Conservation (phyloP, 306 rosid genomes). For the Arachis hypogaea region DNA sequence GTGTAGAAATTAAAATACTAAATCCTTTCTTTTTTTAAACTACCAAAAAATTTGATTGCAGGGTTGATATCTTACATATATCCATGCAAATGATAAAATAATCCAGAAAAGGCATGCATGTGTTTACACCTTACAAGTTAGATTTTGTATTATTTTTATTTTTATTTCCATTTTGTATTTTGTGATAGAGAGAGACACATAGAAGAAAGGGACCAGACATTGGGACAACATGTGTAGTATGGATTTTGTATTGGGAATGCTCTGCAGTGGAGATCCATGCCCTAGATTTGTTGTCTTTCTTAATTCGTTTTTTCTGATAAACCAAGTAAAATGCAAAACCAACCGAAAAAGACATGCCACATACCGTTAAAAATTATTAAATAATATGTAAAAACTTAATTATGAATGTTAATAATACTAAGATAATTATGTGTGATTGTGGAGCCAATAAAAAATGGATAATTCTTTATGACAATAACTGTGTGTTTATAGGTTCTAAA, state of each 20-base stretch:
- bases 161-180: neutral
- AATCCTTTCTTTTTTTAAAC: neutral
- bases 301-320: neutral
- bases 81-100: slow-evolving; percentile 50
- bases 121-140: slow-evolving; percentile 29
- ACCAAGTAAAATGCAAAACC: slow-evolving; percentile 22
- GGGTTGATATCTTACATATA: slow-evolving; percentile 38
- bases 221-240: slow-evolving; percentile 12
- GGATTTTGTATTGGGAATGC: slow-evolving; percentile 43
- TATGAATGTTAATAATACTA: neutral
- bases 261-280: slow-evolving; percentile 40
- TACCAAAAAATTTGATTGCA: slow-evolving; percentile 40
- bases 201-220: slow-evolving; percentile 31
- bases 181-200: neutral
- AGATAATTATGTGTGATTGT: no score
- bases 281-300: slow-evolving; percentile 29
- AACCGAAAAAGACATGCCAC: slow-evolving; percentile 20
- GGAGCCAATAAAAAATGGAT: no score
- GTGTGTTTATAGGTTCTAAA: no score
- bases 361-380: neutral
- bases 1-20: no score
- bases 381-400: neutral
- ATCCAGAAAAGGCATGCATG: slow-evolving; percentile 40
- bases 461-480: no score
- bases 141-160: neutral